Conservation (phyloP, 352 stramenopile species). For the Phytopythium boreale region DNA sequence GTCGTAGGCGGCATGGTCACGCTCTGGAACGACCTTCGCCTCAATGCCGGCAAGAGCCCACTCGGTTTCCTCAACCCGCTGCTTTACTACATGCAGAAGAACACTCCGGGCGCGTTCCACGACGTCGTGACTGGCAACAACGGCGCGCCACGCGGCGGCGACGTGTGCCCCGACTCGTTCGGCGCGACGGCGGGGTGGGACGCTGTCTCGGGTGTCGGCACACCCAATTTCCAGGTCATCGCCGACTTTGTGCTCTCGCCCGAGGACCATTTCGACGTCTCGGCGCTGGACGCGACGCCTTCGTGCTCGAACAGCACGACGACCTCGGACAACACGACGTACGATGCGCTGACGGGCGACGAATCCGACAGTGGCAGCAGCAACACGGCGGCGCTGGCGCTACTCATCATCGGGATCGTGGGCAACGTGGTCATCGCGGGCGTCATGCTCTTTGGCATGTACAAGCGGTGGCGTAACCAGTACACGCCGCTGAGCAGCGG, state of each 20-base stretch:
- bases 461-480: slow-evolving; percentile 57
- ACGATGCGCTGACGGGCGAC: background rate
- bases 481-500: slow-evolving; percentile 46
- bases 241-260: slow-evolving; percentile 46
- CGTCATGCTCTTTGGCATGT: slow-evolving; percentile 30
- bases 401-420: slow-evolving; percentile 29
- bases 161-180: slow-evolving; percentile 78
- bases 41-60: slow-evolving; percentile 74
- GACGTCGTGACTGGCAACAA: slow-evolving; percentile 88
- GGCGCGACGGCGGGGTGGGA: slow-evolving; percentile 86
- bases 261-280: slow-evolving; percentile 51
- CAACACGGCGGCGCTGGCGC: slow-evolving; percentile 32
- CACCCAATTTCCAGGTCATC: slow-evolving; percentile 78
- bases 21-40: slow-evolving; percentile 81
- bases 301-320: slow-evolving; percentile 6
- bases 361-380: slow-evolving; percentile 1
- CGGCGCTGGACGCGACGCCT: slow-evolving; percentile 14
- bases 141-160: slow-evolving; percentile 40
- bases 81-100: slow-evolving; percentile 74
- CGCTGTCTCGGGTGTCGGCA: slow-evolving; percentile 81
- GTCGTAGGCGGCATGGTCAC: slow-evolving; percentile 85
- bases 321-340: slow-evolving; percentile 10
- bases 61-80: slow-evolving; percentile 88
- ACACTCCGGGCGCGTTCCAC: slow-evolving; percentile 62
- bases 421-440: slow-evolving; percentile 29